phyloP scores from a whole-genome alignment of 108 stramenopile genomes.

The Cyclotella cryptica region DNA sequence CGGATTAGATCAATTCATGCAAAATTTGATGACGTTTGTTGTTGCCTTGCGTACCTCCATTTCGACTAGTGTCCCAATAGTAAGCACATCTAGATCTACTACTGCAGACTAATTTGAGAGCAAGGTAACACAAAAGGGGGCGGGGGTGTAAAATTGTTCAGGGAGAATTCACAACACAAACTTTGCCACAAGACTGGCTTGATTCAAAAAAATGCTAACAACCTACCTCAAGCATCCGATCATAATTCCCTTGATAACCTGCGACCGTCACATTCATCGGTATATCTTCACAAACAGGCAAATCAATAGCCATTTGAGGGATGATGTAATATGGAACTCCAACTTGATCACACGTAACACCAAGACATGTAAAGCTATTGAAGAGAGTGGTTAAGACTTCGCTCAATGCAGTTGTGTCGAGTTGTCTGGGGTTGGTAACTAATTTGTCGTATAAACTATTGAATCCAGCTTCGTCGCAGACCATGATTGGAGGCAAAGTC shows the following conservation, averaged over 20 bases:
- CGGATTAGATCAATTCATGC: background rate
- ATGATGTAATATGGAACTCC: conserved; percentile 6
- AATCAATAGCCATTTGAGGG: background rate
- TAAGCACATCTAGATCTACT: conserved; percentile 79
- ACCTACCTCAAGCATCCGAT: conserved; percentile 18
- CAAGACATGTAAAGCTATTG: conserved; percentile 39
- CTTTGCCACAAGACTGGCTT: background rate
- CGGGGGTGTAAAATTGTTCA: background rate
- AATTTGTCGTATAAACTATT: conserved; percentile 28
- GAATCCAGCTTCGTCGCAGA: conserved; percentile 25
- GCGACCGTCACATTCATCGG: background rate
- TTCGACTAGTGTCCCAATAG: conserved; percentile 68
- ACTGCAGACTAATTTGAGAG: conserved; percentile 48
- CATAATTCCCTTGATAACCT: conserved; percentile 22
- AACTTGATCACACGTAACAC: conserved; percentile 34
- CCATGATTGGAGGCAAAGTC: conserved; percentile 30
- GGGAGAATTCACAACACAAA: background rate
- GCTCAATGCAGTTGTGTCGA: background rate
- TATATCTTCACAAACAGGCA: conserved; percentile 25
- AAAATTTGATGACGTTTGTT: background rate
- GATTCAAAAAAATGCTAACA: background rate
- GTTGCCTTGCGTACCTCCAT: conserved; percentile 58
- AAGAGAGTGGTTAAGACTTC: conserved; percentile 9
- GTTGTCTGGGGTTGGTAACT: conserved; percentile 25
- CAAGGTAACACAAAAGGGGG: conserved; percentile 4